These are phyloP conservation scores for Aspergillus incahuasiensis DNA, from an alignment of 495 filamentous ascomycete genomes.

Conservation along the genomic window DNA sequence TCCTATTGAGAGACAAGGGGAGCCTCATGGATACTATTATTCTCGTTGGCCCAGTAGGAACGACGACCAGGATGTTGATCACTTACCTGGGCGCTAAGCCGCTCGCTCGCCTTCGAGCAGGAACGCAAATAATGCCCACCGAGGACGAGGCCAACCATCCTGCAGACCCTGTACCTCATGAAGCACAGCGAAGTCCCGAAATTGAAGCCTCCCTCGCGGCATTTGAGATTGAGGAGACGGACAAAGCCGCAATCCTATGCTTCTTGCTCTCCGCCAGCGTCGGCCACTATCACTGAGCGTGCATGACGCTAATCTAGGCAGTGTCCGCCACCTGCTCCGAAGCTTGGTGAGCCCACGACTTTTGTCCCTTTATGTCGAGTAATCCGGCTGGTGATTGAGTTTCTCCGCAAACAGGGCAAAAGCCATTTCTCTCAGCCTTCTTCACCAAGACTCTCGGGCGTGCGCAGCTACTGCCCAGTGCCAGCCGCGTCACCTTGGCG, in stretches of 20 bases:
- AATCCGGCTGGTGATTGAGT: conserved; percentile 1
- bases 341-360: conserved; percentile 14
- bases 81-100: conserved; percentile 10
- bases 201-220: not conserved
- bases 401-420: conserved; percentile 1
- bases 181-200: not conserved
- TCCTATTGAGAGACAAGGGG: conserved; percentile 8
- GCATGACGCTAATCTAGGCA: conserved; percentile 12
- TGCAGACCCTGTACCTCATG: not conserved
- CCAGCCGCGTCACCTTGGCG: conserved; percentile 10
- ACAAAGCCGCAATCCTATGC: not conserved
- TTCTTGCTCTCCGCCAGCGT: conserved; percentile 12
- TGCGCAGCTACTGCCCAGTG: too few relatives aligned
- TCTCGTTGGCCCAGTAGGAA: conserved; percentile 3
- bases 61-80: conserved; percentile 3
- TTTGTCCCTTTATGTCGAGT: not conserved
- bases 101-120: not conserved
- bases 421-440: conserved; percentile 9
- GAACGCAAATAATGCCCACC: not conserved
- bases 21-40: conserved; percentile 3
- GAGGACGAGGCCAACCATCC: not conserved
- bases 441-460: too few relatives aligned
- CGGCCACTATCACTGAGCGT: conserved; percentile 13
- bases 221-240: not conserved
- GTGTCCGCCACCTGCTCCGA: conserved; percentile 7